A percentile compares a stretch with the other conserved stretches of the same genome.
phyloP scores from a whole-genome alignment of 2,329 filamentous ascomycete genomes.

The Sclerotinia glacialis region DNA sequence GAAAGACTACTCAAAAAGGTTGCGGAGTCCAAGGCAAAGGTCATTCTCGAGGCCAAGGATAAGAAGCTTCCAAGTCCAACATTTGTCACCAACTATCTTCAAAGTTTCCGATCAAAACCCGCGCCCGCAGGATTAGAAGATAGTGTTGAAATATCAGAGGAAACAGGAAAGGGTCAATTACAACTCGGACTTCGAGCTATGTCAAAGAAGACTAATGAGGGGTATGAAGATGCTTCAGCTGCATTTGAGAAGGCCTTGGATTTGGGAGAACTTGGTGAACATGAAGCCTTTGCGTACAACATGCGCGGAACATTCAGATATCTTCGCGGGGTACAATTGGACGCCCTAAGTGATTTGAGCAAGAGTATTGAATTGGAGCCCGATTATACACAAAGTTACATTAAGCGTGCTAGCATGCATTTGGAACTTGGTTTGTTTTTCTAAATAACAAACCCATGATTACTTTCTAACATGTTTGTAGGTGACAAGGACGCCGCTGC shows the following conservation, averaged over 20 bases:
- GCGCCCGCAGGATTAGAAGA: conserved; percentile 82
- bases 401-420: conserved; percentile 98
- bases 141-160: conserved; percentile 70
- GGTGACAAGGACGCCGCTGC: conserved; percentile 83
- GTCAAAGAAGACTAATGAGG: conserved; percentile 81
- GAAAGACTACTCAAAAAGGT: conserved; percentile 96
- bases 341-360: conserved; percentile 80
- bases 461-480: conserved; percentile 42
- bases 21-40: conserved; percentile 88
- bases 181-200: conserved; percentile 79
- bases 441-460: neutral
- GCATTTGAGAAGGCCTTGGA: conserved; percentile 89
- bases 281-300: conserved; percentile 92
- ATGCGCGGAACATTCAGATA: conserved; percentile 96
- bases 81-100: conserved; percentile 97
- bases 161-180: conserved; percentile 80
- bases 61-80: conserved; percentile 92
- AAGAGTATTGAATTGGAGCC: conserved; percentile 91
- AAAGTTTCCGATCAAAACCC: conserved; percentile 87
- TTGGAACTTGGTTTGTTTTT: conserved; percentile 73
- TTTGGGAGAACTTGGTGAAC: conserved; percentile 72
- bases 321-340: conserved; percentile 80
- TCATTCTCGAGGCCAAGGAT: conserved; percentile 73
- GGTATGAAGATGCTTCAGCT: conserved; percentile 82
- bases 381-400: conserved; percentile 89